Evolutionary conservation across 2,329 filamentous ascomycete species (phyloP), one percentile per base, ranked within the genome.

Genomic region (Curvularia sp.): DNA sequence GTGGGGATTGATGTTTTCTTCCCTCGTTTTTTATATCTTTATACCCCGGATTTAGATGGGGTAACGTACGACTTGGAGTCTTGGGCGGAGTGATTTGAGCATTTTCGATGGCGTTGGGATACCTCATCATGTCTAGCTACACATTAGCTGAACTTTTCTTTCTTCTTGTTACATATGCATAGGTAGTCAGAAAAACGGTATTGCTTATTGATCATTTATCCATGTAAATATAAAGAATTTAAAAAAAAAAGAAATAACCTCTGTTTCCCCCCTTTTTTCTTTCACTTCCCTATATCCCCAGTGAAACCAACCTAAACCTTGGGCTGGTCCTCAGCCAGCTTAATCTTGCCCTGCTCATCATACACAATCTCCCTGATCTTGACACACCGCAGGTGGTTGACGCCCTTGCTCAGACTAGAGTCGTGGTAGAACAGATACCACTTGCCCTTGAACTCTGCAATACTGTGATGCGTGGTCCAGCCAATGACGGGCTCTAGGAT

Each of bases 391-490:
- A 93, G 72, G 74, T 93, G 90, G 69, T 89, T 86, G 51, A 90
- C 85, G 0, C 89, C 89, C 15, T 82, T 81, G 53, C 87, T 90
- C 55, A 92, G 74, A 71, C 86, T 85, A 59, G 87, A 87, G 78
- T 93, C 90, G 72, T 93, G 90, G 73, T 92, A 87, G 74, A 93
- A 93, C 55, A 93, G 74, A 76, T 86, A 93, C 86, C 89, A 92
- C 63, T 83, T 84, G 3, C 84, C 88, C 76, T 86, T 74, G 70
- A 90, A 91, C 80, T 92, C 89, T 9, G 89, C 88, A 65, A 93
- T 89, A 3, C 87, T 90, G 74, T 93, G 90, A 77, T 93, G 90
- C 53, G 90, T 93, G 42, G 90, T 93, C 90, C 90, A 93, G 1
- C 90, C 90, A 25, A 90, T 75, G 5, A 93, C 90, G 0, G 90